phyloP scores from a whole-genome alignment of 2,329 filamentous ascomycete genomes.

The Epichloe sibirici region DNA sequence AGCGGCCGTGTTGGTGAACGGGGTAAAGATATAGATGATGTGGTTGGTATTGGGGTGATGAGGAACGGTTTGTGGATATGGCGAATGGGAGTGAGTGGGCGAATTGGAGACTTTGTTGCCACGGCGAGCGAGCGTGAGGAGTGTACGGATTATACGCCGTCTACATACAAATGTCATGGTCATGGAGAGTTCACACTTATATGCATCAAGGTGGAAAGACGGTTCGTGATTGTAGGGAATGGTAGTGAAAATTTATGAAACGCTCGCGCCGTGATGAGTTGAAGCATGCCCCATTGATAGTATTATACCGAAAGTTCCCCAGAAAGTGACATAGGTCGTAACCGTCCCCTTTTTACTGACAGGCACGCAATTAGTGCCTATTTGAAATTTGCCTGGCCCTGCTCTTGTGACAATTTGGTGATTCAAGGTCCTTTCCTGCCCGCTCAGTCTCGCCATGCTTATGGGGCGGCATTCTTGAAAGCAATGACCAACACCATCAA shows the following conservation, averaged over 20 bases:
- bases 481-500: constrained; percentile 42
- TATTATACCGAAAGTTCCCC: neutral
- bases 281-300: neutral
- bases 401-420: neutral
- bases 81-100: too few relatives aligned
- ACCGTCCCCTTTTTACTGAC: neutral
- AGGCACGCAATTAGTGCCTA: neutral
- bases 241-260: neutral
- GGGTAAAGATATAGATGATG: too few relatives aligned
- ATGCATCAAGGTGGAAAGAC: neutral
- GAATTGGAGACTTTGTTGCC: neutral
- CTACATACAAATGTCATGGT: neutral
- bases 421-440: neutral
- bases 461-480: constrained; percentile 29
- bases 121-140: too few relatives aligned
- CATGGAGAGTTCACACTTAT: neutral
- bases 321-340: neutral
- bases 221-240: neutral
- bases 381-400: neutral
- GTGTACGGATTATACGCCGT: too few relatives aligned
- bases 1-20: constrained; percentile 14
- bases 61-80: neutral
- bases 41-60: neutral
- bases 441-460: neutral
- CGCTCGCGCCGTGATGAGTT: neutral